Conservation (phyloP, 148 eudicot species). For the Silene latifolia region DNA sequence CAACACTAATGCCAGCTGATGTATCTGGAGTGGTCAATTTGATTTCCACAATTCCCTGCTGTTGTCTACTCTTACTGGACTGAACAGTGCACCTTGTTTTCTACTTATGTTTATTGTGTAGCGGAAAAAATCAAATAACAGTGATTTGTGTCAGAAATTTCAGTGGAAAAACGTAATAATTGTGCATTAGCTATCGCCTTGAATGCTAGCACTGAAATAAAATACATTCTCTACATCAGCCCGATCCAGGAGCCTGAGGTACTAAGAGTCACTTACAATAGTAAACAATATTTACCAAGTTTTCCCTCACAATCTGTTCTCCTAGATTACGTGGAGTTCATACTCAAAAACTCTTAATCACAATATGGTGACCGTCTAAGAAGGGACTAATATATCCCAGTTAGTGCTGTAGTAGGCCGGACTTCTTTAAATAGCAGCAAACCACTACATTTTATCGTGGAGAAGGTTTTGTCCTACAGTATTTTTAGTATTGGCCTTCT, state of each 20-base stretch:
- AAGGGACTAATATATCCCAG: neutral
- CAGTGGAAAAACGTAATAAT: neutral
- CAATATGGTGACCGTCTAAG: neutral
- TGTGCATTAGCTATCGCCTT: neutral
- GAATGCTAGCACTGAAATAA: neutral
- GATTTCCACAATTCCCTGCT: no score
- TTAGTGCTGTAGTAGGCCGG: neutral
- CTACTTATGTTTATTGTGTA: neutral
- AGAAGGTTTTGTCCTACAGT: neutral
- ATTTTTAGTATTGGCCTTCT: no score
- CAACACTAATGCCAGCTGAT: neutral
- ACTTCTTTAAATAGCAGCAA: neutral
- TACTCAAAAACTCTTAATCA: no score
- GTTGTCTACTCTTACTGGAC: no score
- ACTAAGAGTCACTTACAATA: neutral
- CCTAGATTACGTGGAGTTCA: no score
- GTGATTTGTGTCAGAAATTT: neutral
- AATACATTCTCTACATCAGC: neutral
- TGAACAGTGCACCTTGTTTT: neutral
- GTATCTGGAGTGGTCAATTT: no score
- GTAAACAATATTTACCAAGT: neutral
- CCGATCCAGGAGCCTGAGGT: neutral
- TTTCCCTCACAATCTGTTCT: no score
- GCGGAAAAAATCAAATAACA: neutral
- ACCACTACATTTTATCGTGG: neutral